phyloP scores from a whole-genome alignment of 108 stramenopile genomes.

The Fragilaria crotonensis region DNA sequence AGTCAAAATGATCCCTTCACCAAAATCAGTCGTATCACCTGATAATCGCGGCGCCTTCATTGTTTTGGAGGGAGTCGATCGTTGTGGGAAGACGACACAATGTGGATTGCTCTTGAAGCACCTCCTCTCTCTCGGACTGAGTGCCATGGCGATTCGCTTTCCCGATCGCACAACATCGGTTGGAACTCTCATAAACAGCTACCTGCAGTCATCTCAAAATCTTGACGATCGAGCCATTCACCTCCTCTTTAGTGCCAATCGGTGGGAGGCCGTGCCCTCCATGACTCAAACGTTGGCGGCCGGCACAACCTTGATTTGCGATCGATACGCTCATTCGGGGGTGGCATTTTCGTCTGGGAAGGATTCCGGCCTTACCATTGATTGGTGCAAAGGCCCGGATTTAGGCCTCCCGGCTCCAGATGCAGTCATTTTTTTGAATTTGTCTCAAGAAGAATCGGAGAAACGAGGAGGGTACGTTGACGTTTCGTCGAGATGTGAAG shows the following conservation, averaged over 20 bases:
- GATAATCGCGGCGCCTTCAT: constrained; percentile 92
- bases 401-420: constrained; percentile 95
- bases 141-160: constrained; percentile 65
- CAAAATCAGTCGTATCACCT: too few relatives aligned
- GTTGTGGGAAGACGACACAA: constrained; percentile 99
- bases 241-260: constrained; percentile 97
- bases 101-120: constrained; percentile 52
- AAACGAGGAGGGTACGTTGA: constrained; percentile 83
- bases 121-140: constrained; percentile 48
- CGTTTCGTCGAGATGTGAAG: constrained; percentile 3
- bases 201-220: constrained; percentile 68
- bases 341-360: constrained; percentile 98
- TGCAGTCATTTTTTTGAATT: constrained; percentile 90
- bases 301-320: constrained; percentile 86
- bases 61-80: constrained; percentile 97
- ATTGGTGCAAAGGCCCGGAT: constrained; percentile 92
- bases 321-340: constrained; percentile 95
- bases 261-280: constrained; percentile 91
- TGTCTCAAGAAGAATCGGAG: constrained; percentile 82
- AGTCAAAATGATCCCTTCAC: too few relatives aligned
- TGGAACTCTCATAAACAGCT: constrained; percentile 91
- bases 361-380: constrained; percentile 40
- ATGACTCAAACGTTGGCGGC: constrained; percentile 38
- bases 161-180: constrained; percentile 79
- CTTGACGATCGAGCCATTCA: constrained; percentile 95